Conservation (phyloP, 2,329 filamentous ascomycete species). For the Colletotrichum simmondsii region DNA sequence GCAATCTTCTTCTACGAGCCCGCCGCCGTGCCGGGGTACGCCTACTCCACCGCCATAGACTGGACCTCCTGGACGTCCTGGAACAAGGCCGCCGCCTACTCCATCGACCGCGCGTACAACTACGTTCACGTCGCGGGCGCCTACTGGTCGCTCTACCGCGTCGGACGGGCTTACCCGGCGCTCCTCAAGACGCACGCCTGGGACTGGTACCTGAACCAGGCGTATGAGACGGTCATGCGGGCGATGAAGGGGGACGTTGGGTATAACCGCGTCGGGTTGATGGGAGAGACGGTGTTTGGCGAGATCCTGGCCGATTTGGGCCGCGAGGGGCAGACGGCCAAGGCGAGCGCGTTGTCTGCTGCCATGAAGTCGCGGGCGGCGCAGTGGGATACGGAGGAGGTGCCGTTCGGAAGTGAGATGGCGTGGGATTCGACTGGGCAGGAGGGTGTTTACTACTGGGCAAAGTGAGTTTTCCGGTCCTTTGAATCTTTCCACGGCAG, state of each 20-base stretch:
- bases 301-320: slow-evolving; percentile 62
- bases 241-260: slow-evolving; percentile 50
- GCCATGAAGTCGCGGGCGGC: slow-evolving; percentile 60
- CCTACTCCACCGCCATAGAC: slow-evolving; percentile 55
- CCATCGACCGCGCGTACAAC: slow-evolving; percentile 64
- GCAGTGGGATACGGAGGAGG: slow-evolving; percentile 58
- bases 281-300: slow-evolving; percentile 69
- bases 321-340: slow-evolving; percentile 53
- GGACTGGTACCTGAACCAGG: slow-evolving; percentile 66
- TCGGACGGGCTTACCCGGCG: slow-evolving; percentile 58
- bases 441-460: slow-evolving; percentile 70
- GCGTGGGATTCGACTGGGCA: slow-evolving; percentile 72
- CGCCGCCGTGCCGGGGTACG: slow-evolving; percentile 50
- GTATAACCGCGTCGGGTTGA: slow-evolving; percentile 61
- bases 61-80: slow-evolving; percentile 64
- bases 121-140: slow-evolving; percentile 66
- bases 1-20: slow-evolving; percentile 69
- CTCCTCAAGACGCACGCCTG: slow-evolving; percentile 54
- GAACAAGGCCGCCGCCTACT: slow-evolving; percentile 56
- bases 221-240: slow-evolving; percentile 60
- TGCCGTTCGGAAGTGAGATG: slow-evolving; percentile 70
- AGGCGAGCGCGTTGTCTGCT: slow-evolving; percentile 53
- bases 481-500: no score
- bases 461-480: slow-evolving; percentile 46
- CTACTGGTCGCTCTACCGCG: slow-evolving; percentile 69